phyloP scores from a whole-genome alignment of 2,329 filamentous ascomycete species.

The Dactylellina leptospora region DNA sequence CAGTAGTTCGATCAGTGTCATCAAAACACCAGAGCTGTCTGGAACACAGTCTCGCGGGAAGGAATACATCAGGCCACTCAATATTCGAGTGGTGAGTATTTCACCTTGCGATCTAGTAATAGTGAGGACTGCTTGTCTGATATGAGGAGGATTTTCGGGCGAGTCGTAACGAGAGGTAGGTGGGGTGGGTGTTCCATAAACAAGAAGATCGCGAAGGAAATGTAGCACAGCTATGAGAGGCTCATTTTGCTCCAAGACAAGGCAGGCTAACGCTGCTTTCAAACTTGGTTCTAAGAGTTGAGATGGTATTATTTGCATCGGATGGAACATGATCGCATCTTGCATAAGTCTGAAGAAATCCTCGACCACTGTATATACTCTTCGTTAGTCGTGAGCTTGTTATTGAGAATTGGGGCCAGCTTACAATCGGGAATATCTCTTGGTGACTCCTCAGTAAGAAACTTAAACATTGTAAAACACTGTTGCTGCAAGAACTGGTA shows the following conservation, averaged over 20 bases:
- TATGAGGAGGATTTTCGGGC: conserved; percentile 71
- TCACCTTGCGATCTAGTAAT: conserved; percentile 77
- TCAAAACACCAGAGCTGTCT: conserved; percentile 89
- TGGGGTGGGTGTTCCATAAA: conserved; percentile 76
- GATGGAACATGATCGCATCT: conserved; percentile 92
- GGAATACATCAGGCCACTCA: conserved; percentile 99
- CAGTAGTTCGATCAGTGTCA: conserved; percentile 86
- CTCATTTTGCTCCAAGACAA: conserved; percentile 89
- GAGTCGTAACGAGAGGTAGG: conserved; percentile 70
- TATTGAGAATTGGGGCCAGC: conserved; percentile 53
- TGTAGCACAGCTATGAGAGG: conserved; percentile 90
- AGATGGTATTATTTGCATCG: conserved; percentile 81
- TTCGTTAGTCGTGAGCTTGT: conserved; percentile 24
- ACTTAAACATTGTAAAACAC: conserved; percentile 85
- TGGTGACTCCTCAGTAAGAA: conserved; percentile 82
- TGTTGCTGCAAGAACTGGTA: conserved; percentile 96
- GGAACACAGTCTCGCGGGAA: conserved; percentile 96
- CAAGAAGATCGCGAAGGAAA: conserved; percentile 88
- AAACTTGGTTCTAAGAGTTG: conserved; percentile 82
- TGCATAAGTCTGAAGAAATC: conserved; percentile 94
- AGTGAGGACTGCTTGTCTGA: conserved; percentile 76
- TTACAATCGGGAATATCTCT: conserved; percentile 64
- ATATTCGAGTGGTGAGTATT: conserved; percentile 81
- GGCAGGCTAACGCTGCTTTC: conserved; percentile 82
- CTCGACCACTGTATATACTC: conserved; percentile 73